These are phyloP conservation scores for Aspergillus leporis DNA, from an alignment of 495 filamentous ascomycete species.

Conservation along the genomic window DNA sequence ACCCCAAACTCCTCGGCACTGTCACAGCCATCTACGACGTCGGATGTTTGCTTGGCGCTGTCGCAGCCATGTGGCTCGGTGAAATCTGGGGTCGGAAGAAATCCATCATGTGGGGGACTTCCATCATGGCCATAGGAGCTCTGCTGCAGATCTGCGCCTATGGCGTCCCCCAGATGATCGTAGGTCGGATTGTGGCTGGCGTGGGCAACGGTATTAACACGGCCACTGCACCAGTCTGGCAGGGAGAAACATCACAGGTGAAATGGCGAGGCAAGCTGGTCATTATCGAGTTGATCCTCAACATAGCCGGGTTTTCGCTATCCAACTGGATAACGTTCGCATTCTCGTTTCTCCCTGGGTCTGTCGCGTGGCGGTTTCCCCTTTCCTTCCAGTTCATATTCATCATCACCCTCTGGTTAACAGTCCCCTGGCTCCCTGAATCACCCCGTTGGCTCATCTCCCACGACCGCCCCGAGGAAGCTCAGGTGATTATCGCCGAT, in stretches of 20 bases:
- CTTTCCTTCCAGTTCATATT: constrained; percentile 56
- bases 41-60: constrained; percentile 61
- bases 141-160: constrained; percentile 59
- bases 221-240: constrained; percentile 64
- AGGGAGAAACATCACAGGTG: constrained; percentile 61
- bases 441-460: constrained; percentile 53
- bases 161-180: constrained; percentile 60
- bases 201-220: constrained; percentile 68
- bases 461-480: constrained; percentile 41
- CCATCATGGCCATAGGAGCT: constrained; percentile 60
- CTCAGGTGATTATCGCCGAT: constrained; percentile 48
- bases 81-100: constrained; percentile 59
- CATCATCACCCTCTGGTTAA: constrained; percentile 48
- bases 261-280: constrained; percentile 62
- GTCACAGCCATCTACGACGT: constrained; percentile 65
- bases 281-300: constrained; percentile 61
- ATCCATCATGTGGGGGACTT: constrained; percentile 52
- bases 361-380: constrained; percentile 52
- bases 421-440: constrained; percentile 56
- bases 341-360: constrained; percentile 46
- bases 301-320: constrained; percentile 57
- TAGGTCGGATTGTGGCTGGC: constrained; percentile 49
- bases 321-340: constrained; percentile 61
- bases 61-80: constrained; percentile 53
- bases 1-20: constrained; percentile 51